Conservation (phyloP, 805 yeast species). For the Metschnikowia henanensis region DNA sequence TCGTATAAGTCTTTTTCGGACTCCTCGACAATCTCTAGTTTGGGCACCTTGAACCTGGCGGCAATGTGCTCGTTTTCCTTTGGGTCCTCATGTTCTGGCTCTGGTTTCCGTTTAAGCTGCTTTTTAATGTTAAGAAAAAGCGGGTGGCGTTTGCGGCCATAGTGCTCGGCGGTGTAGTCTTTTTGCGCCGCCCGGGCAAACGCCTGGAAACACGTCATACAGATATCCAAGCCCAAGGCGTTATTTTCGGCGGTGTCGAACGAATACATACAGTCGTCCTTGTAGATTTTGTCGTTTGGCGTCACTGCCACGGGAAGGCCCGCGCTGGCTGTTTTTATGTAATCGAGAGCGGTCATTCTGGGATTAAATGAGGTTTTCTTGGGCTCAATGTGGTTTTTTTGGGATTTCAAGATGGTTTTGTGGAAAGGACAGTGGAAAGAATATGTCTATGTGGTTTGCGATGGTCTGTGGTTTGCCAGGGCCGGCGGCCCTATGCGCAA, state of each 20-base stretch:
- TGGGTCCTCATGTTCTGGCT: slow-evolving; percentile 13
- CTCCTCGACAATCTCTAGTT: slow-evolving; percentile 65
- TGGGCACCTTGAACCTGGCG: slow-evolving; percentile 48
- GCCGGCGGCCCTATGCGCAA: no score
- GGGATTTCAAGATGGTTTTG: no score
- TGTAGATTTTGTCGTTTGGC: slow-evolving; percentile 48
- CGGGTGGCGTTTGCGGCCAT: slow-evolving; percentile 49
- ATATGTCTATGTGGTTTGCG: no score
- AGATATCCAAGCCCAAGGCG: slow-evolving; percentile 65
- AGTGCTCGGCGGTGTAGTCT: slow-evolving; percentile 61
- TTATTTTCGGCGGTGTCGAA: slow-evolving; percentile 64
- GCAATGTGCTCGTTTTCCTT: slow-evolving; percentile 22
- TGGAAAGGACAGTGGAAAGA: no score
- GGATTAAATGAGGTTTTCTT: neutral
- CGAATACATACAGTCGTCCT: slow-evolving; percentile 89
- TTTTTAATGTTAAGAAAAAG: slow-evolving; percentile 61
- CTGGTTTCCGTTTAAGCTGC: slow-evolving; percentile 36
- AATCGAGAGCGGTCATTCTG: slow-evolving; percentile 4
- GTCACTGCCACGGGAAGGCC: slow-evolving; percentile 24
- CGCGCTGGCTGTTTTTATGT: slow-evolving; percentile 7
- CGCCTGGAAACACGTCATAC: slow-evolving; percentile 71
- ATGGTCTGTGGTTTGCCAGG: no score
- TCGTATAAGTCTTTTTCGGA: slow-evolving; percentile 64
- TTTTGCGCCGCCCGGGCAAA: slow-evolving; percentile 47
- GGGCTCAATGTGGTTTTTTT: no score